A percentile compares a stretch with the other conserved stretches of the same genome.
Conservation (phyloP, 1,284 basidiomycete species). For the Xanthoconium separans region DNA sequence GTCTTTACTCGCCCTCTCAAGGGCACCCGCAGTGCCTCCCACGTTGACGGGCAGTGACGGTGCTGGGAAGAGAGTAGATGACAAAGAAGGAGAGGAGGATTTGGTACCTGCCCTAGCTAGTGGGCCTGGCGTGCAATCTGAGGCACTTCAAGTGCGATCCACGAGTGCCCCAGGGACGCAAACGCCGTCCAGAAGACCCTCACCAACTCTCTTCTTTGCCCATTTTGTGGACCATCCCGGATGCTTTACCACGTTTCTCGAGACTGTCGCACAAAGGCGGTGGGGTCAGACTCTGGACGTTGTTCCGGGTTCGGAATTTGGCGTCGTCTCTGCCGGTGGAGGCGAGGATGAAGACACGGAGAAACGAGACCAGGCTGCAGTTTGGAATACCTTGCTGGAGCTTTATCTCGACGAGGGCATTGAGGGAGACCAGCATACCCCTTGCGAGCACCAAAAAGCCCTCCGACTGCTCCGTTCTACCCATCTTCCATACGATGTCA, state of each 20-base stretch:
- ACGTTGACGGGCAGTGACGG: conserved; percentile 37
- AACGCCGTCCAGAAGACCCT: conserved; percentile 57
- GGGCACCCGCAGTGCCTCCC: conserved; percentile 44
- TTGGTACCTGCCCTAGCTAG: conserved; percentile 9
- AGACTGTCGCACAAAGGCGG: conserved; percentile 77
- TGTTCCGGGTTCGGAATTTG: conserved; percentile 9
- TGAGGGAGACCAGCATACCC: conserved; percentile 12
- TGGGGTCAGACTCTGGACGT: conserved; percentile 79
- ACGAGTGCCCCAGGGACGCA: conserved; percentile 22
- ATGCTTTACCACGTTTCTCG: conserved; percentile 86
- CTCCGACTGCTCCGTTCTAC: conserved; percentile 63
- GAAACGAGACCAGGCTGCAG: conserved; percentile 73
- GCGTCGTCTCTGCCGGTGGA: not conserved
- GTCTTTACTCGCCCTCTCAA: conserved; percentile 75
- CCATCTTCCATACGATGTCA: conserved; percentile 81
- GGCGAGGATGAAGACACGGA: conserved; percentile 55
- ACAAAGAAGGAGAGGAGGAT: conserved; percentile 21
- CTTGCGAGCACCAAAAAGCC: conserved; percentile 50
- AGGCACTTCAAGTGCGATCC: conserved; percentile 7
- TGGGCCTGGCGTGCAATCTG: conserved; percentile 13
- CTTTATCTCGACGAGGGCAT: conserved; percentile 64
- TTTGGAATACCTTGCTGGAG: conserved; percentile 97
- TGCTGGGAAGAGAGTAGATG: conserved; percentile 27
- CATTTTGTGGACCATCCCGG: conserved; percentile 91
- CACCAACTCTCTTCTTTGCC: conserved; percentile 87